Evolutionary conservation across 2,329 filamentous ascomycete genomes (phyloP).

Genomic region (Fusarium nodosum): DNA sequence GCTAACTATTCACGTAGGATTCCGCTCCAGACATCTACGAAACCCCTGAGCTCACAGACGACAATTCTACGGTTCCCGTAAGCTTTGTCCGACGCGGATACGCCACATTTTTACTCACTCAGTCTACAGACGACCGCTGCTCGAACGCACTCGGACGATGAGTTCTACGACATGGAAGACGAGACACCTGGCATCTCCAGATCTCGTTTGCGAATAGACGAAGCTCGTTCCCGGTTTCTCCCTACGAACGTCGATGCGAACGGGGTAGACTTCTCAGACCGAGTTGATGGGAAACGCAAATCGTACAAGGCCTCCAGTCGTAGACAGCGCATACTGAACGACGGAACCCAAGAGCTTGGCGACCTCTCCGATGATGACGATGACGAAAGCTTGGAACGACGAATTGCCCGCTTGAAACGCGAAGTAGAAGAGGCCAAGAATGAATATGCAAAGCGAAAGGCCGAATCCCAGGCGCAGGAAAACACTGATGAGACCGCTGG

Average conservation of each 20-base stretch:
- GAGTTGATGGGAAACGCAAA: slow-evolving; percentile 83
- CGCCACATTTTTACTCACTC: slow-evolving; percentile 43
- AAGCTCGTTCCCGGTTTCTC: slow-evolving; percentile 84
- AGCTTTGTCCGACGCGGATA: slow-evolving; percentile 49
- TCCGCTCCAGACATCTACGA: slow-evolving; percentile 96
- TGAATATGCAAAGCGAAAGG: slow-evolving; percentile 69
- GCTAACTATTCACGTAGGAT: slow-evolving; percentile 69
- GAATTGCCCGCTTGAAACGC: slow-evolving; percentile 83
- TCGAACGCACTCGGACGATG: slow-evolving; percentile 72
- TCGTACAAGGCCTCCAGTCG: slow-evolving; percentile 84
- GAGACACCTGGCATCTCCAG: slow-evolving; percentile 79
- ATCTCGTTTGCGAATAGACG: slow-evolving; percentile 79
- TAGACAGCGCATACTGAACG: slow-evolving; percentile 71
- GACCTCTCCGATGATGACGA: slow-evolving; percentile 81
- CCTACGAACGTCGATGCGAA: slow-evolving; percentile 81
- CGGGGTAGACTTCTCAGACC: slow-evolving; percentile 90
- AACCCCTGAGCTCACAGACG: slow-evolving; percentile 91
- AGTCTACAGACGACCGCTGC: slow-evolving; percentile 65
- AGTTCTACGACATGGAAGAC: slow-evolving; percentile 72
- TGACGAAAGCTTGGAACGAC: slow-evolving; percentile 81
- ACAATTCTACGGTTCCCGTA: slow-evolving; percentile 87
- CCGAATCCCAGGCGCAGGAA: slow-evolving; percentile 61
- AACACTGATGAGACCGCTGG: slow-evolving; percentile 61
- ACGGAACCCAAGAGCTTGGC: slow-evolving; percentile 76
- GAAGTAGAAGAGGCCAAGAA: slow-evolving; percentile 83